phyloP scores from a whole-genome alignment of 768 basidiomycete species.

The Pisolithus marmoratus region DNA sequence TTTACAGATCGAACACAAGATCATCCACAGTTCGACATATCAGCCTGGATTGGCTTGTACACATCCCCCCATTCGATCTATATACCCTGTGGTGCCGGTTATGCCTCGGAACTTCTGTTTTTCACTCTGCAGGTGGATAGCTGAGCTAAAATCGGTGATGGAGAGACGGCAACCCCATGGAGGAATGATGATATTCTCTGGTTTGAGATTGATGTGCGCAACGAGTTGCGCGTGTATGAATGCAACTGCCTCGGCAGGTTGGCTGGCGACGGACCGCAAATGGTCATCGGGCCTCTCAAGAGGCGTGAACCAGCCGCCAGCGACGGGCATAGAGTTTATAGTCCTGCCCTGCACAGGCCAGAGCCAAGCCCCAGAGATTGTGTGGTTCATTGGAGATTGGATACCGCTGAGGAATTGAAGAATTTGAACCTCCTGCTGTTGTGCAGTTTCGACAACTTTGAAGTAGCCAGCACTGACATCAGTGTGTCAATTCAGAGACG shows the following conservation, averaged over 20 bases:
- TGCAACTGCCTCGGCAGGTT: background rate
- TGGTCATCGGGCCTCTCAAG: background rate
- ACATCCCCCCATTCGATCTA: no score
- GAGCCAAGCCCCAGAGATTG: background rate
- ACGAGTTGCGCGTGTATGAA: background rate
- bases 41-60: no score
- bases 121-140: no score
- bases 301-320: background rate
- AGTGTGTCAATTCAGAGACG: background rate
- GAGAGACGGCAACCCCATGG: no score
- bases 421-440: constrained; percentile 2
- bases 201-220: background rate
- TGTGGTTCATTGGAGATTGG: constrained; percentile 2
- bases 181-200: no score
- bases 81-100: no score
- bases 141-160: no score
- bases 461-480: constrained; percentile 1
- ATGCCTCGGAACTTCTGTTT: no score
- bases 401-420: constrained; percentile 6
- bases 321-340: background rate
- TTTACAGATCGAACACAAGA: no score
- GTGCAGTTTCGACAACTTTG: constrained; percentile 4
- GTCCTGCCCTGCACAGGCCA: background rate
- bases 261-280: background rate
- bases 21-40: no score